Evolutionary conservation across 768 basidiomycete genomes (phyloP), one percentile per base, ranked within the genome.

Genomic region (Gloeophyllum trabeum): DNA sequence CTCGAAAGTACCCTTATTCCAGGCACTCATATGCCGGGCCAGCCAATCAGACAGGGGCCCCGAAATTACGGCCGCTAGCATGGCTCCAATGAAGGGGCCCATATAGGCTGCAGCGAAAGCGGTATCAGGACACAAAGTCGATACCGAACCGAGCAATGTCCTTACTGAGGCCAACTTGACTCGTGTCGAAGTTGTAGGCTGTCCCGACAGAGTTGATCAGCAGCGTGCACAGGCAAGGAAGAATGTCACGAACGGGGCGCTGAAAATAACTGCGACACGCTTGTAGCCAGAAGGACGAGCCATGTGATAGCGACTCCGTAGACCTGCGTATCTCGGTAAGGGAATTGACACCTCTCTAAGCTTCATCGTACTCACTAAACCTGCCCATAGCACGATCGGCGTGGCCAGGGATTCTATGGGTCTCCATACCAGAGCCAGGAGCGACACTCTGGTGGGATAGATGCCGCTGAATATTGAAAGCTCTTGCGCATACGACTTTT

Each of bases 221-320:
- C 4, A 42, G 28, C 5, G 6, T 12, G 13, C 18, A 24, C 18
- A 40, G 24, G 10, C n/a, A 25, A 6, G 25, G 6, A 40, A 13
- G 24, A 5, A 22, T n/a, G n/a, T 13, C 20, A 43, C 48, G 21
- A 24, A 49, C 48, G 48, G 6, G 50, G 30, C 5, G 42, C 43
- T 3, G 46, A 50, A 23, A 52, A 53, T 25, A 53, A 28, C 26
- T 51, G 48, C 2, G 51, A 37, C 5, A 52, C 39, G 13, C 42
- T 35, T 2, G 50, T 48, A 6, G 52, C 52, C 5, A 53, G 40
- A n/a, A 54, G 40, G 14, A 54, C 53, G 22, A 54, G 47, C 43
- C 45, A 53, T 4, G 53, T 54, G 36, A 54, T 51, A 2, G 42
- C 45, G 2, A 46, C 37, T 5, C 52, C 51, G 40, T 52, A 52